Percentiles rank a stretch among this genome's conserved stretches.
phyloP scores from a whole-genome alignment of 768 basidiomycete genomes.

The Mycena albidolilacea region DNA sequence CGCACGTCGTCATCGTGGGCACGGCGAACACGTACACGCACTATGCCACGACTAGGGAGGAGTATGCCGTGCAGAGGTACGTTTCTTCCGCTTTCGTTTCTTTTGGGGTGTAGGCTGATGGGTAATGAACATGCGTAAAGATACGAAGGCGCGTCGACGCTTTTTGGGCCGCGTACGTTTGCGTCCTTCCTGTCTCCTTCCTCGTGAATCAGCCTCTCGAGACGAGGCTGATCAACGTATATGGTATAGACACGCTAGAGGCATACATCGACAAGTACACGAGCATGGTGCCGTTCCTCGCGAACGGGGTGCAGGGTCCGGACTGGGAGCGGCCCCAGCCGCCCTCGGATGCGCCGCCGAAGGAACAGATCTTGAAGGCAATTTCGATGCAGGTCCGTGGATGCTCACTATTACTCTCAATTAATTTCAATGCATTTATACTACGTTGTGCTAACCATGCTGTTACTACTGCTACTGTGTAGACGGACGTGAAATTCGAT shows the following conservation, averaged over 20 bases:
- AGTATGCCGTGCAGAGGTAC: slow-evolving; percentile 76
- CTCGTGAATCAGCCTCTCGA: neutral
- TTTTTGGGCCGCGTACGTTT: slow-evolving; percentile 76
- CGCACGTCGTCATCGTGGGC: slow-evolving; percentile 84
- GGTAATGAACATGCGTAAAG: no score
- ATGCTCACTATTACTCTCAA: neutral
- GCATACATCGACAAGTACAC: slow-evolving; percentile 85
- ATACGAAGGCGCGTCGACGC: slow-evolving; percentile 86
- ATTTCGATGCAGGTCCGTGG: neutral
- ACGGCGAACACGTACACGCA: slow-evolving; percentile 87
- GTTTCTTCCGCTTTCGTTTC: no score
- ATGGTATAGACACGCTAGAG: slow-evolving; percentile 73
- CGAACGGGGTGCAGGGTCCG: slow-evolving; percentile 50
- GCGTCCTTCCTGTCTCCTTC: neutral
- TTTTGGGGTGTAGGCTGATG: no score
- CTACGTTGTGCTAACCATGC: no score
- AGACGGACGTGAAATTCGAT: slow-evolving; percentile 74
- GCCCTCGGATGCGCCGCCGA: slow-evolving; percentile 65
- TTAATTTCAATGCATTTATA: no score
- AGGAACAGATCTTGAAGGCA: slow-evolving; percentile 8
- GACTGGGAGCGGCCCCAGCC: no score
- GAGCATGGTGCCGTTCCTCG: slow-evolving; percentile 73
- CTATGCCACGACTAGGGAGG: slow-evolving; percentile 81
- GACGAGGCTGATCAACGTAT: neutral
- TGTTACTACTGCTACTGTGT: neutral